Conservation (phyloP, 768 basidiomycete species). For the Phaffia tasmanica region DNA sequence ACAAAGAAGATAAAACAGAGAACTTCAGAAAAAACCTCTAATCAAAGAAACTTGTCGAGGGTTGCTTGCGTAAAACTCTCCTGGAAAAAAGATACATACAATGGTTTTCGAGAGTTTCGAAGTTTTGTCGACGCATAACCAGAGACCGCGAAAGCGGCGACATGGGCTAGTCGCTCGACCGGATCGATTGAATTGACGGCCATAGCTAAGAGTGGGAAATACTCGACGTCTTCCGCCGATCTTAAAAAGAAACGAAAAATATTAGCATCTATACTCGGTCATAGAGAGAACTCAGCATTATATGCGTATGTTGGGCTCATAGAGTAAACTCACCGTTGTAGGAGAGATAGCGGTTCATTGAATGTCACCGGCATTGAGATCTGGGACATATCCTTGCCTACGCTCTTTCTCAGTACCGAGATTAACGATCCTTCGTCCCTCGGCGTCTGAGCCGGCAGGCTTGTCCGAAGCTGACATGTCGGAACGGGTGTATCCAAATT, state of each 20-base stretch:
- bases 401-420: conserved; percentile 69
- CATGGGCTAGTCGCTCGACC: conserved; percentile 57
- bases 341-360: conserved; percentile 73
- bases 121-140: conserved; percentile 69
- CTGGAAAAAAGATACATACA: conserved; percentile 46
- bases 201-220: conserved; percentile 47
- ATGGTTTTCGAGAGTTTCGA: conserved; percentile 74
- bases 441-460: conserved; percentile 20
- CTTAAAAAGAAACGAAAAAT: conserved; percentile 17
- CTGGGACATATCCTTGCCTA: conserved; percentile 52
- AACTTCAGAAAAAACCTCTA: conserved; percentile 2
- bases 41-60: conserved; percentile 7
- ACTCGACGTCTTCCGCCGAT: conserved; percentile 70
- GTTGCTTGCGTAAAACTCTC: conserved; percentile 1
- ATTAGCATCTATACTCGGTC: not conserved
- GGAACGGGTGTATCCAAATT: not conserved
- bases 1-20: not conserved
- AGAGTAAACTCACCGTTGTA: conserved; percentile 47
- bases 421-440: conserved; percentile 23
- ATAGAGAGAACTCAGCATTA: not conserved
- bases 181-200: conserved; percentile 53
- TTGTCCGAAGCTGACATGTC: conserved; percentile 8
- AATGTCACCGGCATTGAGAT: conserved; percentile 79
- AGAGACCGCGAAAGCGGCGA: conserved; percentile 77
- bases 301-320: too few relatives aligned